Conservation (phyloP, 306 rosid species). For the Potentilla sterilis region DNA sequence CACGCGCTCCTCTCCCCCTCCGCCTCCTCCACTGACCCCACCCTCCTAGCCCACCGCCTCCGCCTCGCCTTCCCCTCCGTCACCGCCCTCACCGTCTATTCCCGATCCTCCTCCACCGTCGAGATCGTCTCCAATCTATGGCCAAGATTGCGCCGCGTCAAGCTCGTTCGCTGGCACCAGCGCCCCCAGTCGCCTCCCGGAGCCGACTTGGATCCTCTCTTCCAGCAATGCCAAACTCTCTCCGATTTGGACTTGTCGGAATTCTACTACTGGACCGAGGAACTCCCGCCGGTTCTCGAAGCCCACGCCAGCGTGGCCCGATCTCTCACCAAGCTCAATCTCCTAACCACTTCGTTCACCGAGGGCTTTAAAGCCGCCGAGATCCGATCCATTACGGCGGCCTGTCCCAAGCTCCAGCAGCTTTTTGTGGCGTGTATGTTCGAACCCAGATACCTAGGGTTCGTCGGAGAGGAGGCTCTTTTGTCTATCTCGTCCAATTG, state of each 20-base stretch:
- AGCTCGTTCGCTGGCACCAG: slow-evolving; percentile 88
- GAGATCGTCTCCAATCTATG: slow-evolving; percentile 49
- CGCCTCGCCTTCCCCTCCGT: slow-evolving; percentile 67
- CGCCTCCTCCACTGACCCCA: slow-evolving; percentile 35
- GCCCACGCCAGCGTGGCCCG: slow-evolving; percentile 46
- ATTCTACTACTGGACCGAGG: slow-evolving; percentile 90
- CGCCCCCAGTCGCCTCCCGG: slow-evolving; percentile 50
- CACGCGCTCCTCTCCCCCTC: slow-evolving; percentile 62
- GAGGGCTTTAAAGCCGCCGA: slow-evolving; percentile 71
- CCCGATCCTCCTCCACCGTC: slow-evolving; percentile 59
- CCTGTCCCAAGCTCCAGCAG: slow-evolving; percentile 70
- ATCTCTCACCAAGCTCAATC: slow-evolving; percentile 59
- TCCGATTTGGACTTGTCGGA: slow-evolving; percentile 69
- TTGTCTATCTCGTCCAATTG: slow-evolving; percentile 53
- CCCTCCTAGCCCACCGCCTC: slow-evolving; percentile 62
- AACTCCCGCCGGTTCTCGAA: slow-evolving; percentile 64
- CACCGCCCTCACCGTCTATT: slow-evolving; percentile 66
- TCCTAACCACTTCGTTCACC: slow-evolving; percentile 55
- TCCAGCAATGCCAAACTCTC: slow-evolving; percentile 53
- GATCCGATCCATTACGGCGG: slow-evolving; percentile 52
- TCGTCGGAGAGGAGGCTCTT: slow-evolving; percentile 71
- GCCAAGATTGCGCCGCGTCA: slow-evolving; percentile 66
- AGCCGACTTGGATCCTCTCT: slow-evolving; percentile 58
- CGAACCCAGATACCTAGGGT: slow-evolving; percentile 74
- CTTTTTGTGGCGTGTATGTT: slow-evolving; percentile 69